phyloP scores from a whole-genome alignment of 768 basidiomycete species.

The Scleroderma bovista region DNA sequence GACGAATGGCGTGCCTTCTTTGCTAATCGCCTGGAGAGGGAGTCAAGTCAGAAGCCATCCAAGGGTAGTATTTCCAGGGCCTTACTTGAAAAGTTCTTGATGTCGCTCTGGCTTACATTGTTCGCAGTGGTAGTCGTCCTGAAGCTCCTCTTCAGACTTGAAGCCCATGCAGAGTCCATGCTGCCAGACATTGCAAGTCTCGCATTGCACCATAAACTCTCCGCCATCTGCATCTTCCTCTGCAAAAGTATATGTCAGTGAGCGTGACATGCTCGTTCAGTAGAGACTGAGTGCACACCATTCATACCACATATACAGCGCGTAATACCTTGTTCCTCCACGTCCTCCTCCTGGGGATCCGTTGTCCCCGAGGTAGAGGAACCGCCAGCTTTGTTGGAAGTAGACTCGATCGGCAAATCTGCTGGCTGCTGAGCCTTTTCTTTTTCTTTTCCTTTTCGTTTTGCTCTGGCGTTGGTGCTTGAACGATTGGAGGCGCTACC shows the following conservation, averaged over 20 bases:
- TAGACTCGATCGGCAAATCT: conserved; percentile 26
- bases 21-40: conserved; percentile 48
- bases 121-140: conserved; percentile 91
- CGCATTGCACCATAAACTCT: conserved; percentile 97
- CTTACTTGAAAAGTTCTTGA: conserved; percentile 74
- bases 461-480: conserved; percentile 38
- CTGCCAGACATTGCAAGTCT: conserved; percentile 97
- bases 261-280: conserved; percentile 9
- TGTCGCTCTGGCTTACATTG: conserved; percentile 86
- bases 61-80: conserved; percentile 14
- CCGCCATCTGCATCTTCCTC: conserved; percentile 80
- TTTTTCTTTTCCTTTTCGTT: conserved; percentile 65
- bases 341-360: conserved; percentile 37
- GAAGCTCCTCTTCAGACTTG: conserved; percentile 69
- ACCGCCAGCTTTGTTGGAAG: conserved; percentile 21
- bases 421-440: conserved; percentile 37
- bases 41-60: conserved; percentile 13
- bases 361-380: conserved; percentile 30
- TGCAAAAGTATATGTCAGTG: conserved; percentile 30
- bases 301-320: conserved; percentile 83
- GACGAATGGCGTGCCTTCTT: conserved; percentile 62
- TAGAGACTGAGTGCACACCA: conserved; percentile 41
- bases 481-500: conserved; percentile 24
- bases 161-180: conserved; percentile 96
- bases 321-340: conserved; percentile 56